Percentiles rank a stretch among this genome's conserved stretches.
Conservation (phyloP, 352 stramenopile species). For the Phytopythium kandeliae region DNA sequence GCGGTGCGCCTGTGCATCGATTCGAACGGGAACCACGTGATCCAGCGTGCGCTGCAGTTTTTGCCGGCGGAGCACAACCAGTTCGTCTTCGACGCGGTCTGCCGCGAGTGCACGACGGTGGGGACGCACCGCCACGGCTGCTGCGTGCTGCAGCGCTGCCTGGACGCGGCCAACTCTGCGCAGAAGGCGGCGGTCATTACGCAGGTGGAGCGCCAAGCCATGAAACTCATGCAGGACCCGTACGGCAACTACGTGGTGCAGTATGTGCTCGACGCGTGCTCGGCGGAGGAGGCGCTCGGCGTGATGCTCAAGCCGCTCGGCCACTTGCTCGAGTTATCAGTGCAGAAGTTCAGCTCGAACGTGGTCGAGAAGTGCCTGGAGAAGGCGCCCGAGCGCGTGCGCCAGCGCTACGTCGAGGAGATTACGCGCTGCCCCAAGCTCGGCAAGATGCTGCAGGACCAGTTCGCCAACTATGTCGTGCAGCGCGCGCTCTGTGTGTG, state of each 20-base stretch:
- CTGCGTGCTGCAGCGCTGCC: conserved; percentile 96
- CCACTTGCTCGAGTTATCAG: conserved; percentile 93
- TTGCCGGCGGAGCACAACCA: conserved; percentile 92
- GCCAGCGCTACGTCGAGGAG: conserved; percentile 71
- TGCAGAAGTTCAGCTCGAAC: conserved; percentile 99
- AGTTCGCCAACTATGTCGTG: conserved; percentile 99
- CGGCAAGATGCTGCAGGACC: conserved; percentile 94
- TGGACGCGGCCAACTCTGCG: conserved; percentile 89
- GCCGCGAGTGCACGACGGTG: conserved; percentile 93
- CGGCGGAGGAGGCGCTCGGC: conserved; percentile 67
- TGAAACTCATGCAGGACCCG: conserved; percentile 94
- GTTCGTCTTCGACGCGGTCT: conserved; percentile 97
- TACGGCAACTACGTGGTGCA: conserved; percentile 92
- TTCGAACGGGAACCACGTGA: conserved; percentile 97
- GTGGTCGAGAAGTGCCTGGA: conserved; percentile 99
- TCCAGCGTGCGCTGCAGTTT: conserved; percentile 95
- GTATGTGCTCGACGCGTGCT: conserved; percentile 89
- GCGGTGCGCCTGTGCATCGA: conserved; percentile 96
- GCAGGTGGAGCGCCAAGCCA: conserved; percentile 94
- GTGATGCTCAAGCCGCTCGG: conserved; percentile 85
- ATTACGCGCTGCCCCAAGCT: conserved; percentile 80
- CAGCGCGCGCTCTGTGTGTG: conserved; percentile 95
- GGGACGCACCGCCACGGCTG: conserved; percentile 96
- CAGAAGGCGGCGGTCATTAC: conserved; percentile 88
- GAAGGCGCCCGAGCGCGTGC: conserved; percentile 80